Conservation (phyloP, 2,329 filamentous ascomycete genomes). For the Ceratocystis huliohia region DNA sequence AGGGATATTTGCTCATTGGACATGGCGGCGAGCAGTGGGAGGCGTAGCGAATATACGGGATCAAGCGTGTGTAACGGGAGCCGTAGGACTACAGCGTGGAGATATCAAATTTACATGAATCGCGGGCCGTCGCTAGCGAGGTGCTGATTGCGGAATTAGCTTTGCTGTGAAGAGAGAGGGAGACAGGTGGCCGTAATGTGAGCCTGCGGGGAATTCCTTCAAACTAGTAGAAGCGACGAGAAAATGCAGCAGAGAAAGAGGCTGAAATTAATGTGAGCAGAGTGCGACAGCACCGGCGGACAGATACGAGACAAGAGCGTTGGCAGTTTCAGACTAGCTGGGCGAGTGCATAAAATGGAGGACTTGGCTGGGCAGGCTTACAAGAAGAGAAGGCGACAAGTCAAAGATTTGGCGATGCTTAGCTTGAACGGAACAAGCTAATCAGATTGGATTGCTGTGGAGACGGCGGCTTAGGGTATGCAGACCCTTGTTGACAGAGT, state of each 20-base stretch:
- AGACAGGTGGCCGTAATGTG: background rate
- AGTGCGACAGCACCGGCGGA: no score
- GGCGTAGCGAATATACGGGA: background rate
- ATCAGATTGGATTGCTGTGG: background rate
- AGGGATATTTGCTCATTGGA: conserved; percentile 17
- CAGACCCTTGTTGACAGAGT: no score
- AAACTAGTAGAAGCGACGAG: background rate
- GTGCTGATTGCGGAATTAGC: background rate
- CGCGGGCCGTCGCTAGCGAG: background rate
- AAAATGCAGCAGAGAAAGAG: background rate
- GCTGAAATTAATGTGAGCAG: background rate
- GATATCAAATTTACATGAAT: background rate
- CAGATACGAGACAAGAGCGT: no score
- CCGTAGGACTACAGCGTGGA: background rate
- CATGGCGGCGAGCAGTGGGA: background rate
- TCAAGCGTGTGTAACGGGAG: background rate
- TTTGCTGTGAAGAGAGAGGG: background rate
- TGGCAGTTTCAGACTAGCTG: no score
- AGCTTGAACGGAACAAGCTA: background rate
- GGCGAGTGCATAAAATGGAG: no score
- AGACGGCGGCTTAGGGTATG: background rate
- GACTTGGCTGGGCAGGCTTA: no score
- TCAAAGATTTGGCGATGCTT: background rate
- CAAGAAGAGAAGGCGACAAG: background rate
- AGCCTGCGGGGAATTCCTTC: background rate